Percentiles rank a stretch among this genome's conserved stretches.
Evolutionary conservation across 257 asterid genomes (phyloP).

Genomic region (Haberlea rhodopensis): DNA sequence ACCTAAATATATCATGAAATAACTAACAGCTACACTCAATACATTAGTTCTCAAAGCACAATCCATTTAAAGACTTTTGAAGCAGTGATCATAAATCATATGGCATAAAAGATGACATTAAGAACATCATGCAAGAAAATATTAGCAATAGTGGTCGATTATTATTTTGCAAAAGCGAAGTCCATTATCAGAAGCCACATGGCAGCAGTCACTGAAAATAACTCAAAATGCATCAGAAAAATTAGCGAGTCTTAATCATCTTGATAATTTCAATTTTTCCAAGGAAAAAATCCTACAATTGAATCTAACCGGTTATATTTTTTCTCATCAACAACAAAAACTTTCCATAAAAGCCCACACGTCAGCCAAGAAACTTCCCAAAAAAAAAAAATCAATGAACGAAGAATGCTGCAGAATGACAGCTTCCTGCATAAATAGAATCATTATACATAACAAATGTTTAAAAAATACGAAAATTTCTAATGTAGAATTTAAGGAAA

Average conservation of each 20-base stretch:
- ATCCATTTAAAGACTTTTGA: background rate
- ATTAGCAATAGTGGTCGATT: background rate
- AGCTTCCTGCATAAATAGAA: slow-evolving; percentile 6
- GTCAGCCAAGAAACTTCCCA: background rate
- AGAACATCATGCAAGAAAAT: background rate
- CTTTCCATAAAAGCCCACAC: background rate
- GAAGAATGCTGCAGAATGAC: background rate
- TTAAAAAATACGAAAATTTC: background rate
- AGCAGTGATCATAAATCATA: background rate
- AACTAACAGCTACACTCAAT: background rate
- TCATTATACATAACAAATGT: background rate
- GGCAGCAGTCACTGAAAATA: background rate
- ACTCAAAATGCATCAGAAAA: background rate
- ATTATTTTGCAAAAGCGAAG: background rate
- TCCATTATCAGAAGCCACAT: background rate
- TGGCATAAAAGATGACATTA: background rate
- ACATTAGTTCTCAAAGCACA: background rate
- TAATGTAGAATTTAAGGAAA: background rate
- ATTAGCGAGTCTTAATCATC: background rate
- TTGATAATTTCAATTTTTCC: background rate
- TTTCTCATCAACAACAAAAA: background rate
- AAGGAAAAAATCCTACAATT: background rate
- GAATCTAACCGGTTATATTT: too few species aligned
- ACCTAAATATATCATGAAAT: slow-evolving; percentile 4
- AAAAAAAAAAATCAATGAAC: background rate